Conservation (phyloP, 306 rosid genomes). For the Hippophae tibetana region DNA sequence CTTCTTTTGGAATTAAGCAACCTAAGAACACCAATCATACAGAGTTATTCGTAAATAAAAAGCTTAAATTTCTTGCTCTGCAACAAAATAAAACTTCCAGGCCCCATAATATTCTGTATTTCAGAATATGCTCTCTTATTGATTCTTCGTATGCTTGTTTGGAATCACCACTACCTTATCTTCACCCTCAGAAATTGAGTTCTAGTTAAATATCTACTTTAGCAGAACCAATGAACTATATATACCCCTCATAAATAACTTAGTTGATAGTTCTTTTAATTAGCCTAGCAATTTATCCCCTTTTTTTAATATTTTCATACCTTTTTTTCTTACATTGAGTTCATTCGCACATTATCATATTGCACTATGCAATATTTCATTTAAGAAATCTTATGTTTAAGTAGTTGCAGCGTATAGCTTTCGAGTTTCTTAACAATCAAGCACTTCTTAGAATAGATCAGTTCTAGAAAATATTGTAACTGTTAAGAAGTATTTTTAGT, state of each 20-base stretch:
- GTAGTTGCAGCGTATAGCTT: too few relatives aligned
- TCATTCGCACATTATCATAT: too few relatives aligned
- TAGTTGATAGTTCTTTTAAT: not conserved
- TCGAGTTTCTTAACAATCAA: too few relatives aligned
- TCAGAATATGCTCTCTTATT: slow-evolving; percentile 34
- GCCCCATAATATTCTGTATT: slow-evolving; percentile 22
- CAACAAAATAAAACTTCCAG: slow-evolving; percentile 18
- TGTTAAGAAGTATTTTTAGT: too few relatives aligned
- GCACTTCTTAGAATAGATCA: too few relatives aligned
- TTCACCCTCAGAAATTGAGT: slow-evolving; percentile 1
- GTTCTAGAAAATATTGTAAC: too few relatives aligned
- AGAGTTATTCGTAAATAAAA: not conserved
- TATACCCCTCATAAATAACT: not conserved
- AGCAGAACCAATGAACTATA: not conserved
- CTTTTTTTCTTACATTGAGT: too few relatives aligned
- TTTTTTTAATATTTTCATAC: too few relatives aligned
- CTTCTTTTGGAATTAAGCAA: not conserved
- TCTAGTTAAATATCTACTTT: not conserved
- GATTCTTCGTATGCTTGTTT: slow-evolving; percentile 15
- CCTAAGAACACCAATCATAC: not conserved
- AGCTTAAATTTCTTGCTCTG: slow-evolving; percentile 16
- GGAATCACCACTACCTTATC: slow-evolving; percentile 28
- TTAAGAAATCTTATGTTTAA: too few relatives aligned
- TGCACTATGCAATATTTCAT: too few relatives aligned
- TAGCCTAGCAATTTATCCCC: not conserved